phyloP scores from a whole-genome alignment of 495 filamentous ascomycete species.

The Lichina pygmaea region DNA sequence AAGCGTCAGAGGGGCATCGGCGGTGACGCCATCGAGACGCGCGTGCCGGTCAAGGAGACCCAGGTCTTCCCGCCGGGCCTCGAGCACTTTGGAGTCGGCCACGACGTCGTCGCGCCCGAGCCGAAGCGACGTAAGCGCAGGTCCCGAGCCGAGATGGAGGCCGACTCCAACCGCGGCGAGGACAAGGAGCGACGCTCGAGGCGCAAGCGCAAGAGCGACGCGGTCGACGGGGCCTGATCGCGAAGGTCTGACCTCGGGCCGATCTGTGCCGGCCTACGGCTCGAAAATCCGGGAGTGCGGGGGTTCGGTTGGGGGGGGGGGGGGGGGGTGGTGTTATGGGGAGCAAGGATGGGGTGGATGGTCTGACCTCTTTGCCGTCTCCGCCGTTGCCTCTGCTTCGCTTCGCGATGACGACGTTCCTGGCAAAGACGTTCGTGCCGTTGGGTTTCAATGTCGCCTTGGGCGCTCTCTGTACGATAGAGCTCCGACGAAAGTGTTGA shows the following conservation, averaged over 20 bases:
- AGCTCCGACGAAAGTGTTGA: too few relatives aligned
- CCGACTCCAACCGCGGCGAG: neutral
- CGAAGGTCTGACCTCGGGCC: neutral
- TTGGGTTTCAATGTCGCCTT: too few relatives aligned
- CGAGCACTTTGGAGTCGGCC: neutral
- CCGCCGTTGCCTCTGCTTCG: too few relatives aligned
- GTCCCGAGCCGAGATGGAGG: neutral
- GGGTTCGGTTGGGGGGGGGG: too few relatives aligned
- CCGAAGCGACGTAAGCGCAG: slow-evolving; percentile 2
- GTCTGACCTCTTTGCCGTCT: too few relatives aligned
- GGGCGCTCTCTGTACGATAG: too few relatives aligned
- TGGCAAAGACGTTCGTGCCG: too few relatives aligned
- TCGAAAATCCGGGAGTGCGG: too few relatives aligned
- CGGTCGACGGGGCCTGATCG: neutral
- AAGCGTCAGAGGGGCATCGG: slow-evolving; percentile 19
- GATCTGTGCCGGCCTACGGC: too few relatives aligned
- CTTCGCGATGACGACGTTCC: too few relatives aligned
- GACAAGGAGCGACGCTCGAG: slow-evolving; percentile 1
- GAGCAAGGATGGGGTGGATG: too few relatives aligned
- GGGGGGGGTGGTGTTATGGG: too few relatives aligned
- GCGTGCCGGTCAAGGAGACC: neutral
- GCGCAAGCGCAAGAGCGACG: slow-evolving; percentile 4
- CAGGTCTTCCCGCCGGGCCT: neutral
- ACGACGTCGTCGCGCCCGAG: neutral
- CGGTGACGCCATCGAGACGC: neutral